Evolutionary conservation across 441 rosid genomes (phyloP).

Genomic region (Arabidopsis lyrata): DNA sequence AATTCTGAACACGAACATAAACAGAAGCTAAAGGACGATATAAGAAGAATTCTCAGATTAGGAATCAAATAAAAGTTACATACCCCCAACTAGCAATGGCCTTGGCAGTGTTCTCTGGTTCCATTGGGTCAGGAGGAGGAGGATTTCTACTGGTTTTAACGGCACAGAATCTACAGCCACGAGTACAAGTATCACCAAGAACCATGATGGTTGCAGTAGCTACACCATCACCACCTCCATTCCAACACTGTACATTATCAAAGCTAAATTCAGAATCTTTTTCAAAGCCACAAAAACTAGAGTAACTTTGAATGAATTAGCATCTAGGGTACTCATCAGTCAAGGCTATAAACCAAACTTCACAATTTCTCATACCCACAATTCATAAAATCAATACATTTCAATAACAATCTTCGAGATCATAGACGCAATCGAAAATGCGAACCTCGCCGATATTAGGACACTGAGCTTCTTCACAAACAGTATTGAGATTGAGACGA

Average conservation of each 20-base stretch:
- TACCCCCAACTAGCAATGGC: conserved; percentile 98
- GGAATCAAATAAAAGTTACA: conserved; percentile 32
- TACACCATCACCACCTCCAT: conserved; percentile 97
- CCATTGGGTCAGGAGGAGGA: conserved; percentile 92
- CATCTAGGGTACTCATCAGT: neutral
- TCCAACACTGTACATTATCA: conserved; percentile 79
- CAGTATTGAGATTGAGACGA: conserved; percentile 82
- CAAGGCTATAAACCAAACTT: neutral
- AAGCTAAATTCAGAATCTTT: neutral
- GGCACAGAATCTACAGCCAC: conserved; percentile 98
- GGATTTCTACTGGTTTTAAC: conserved; percentile 98
- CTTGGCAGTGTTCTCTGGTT: conserved; percentile 89
- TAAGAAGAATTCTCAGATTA: neutral
- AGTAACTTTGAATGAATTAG: neutral
- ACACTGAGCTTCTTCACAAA: conserved; percentile 97
- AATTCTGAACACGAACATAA: neutral
- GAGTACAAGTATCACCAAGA: conserved; percentile 98
- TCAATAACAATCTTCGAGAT: neutral
- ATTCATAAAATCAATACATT: conserved; percentile 1
- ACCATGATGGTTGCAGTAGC: conserved; percentile 97
- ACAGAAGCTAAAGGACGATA: neutral
- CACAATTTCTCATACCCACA: neutral
- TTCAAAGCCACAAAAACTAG: conserved; percentile 9
- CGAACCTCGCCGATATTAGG: conserved; percentile 95
- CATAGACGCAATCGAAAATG: neutral